These are phyloP conservation scores for Cyamopsis tetragonoloba DNA, from an alignment of 306 rosid species.

Conservation along the genomic window DNA sequence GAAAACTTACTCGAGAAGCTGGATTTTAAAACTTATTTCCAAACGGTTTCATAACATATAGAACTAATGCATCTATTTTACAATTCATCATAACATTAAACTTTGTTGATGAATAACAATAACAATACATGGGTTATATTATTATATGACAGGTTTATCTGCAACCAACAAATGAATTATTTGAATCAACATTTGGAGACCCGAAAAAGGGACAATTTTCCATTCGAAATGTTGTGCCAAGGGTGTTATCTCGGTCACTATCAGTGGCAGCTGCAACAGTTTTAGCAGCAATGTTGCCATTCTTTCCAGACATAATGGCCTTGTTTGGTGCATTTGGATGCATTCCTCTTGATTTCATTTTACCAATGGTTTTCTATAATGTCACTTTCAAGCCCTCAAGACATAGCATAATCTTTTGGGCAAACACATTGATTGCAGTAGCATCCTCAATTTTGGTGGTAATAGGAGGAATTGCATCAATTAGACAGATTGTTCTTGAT, in stretches of 20 bases:
- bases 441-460: slow-evolving; percentile 47
- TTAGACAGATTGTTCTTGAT: slow-evolving; percentile 67
- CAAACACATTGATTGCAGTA: slow-evolving; percentile 49
- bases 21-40: too few species aligned
- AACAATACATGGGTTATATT: background rate
- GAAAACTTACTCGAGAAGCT: too few species aligned
- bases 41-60: too few species aligned
- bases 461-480: slow-evolving; percentile 64
- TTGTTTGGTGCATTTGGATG: slow-evolving; percentile 74
- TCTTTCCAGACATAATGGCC: slow-evolving; percentile 79
- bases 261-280: slow-evolving; percentile 55
- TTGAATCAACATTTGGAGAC: slow-evolving; percentile 59
- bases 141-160: slow-evolving; percentile 50
- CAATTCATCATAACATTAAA: background rate
- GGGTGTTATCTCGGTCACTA: slow-evolving; percentile 55
- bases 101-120: slow-evolving; percentile 11
- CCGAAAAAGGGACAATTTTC: slow-evolving; percentile 62
- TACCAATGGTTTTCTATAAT: slow-evolving; percentile 77
- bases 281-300: slow-evolving; percentile 81
- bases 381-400: slow-evolving; percentile 78
- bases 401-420: slow-evolving; percentile 46
- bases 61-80: background rate
- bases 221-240: slow-evolving; percentile 51
- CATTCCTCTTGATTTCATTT: slow-evolving; percentile 76
- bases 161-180: slow-evolving; percentile 76